Evolutionary conservation across 176 grass and related monocot genomes (phyloP), one percentile per base, ranked within the genome.

Genomic region (Juncus inflexus): DNA sequence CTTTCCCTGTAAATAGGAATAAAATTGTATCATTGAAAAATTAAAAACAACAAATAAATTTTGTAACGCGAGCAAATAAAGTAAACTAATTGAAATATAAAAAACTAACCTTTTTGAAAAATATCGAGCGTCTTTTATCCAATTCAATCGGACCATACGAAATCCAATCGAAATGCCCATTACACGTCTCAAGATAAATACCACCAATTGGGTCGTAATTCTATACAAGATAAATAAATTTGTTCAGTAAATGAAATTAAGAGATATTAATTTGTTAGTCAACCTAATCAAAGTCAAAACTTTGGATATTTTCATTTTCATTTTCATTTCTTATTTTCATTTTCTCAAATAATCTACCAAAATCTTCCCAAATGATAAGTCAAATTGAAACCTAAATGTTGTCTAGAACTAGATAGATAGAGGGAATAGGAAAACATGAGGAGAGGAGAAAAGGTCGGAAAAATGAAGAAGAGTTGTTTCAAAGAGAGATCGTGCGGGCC

Each of bases 31-130:
- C 49, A 66, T 40, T 54, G 42, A 42, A 62, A 39, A 58, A 37
- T 62, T 83, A 9, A 5, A 73, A 43, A 60, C 10, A 12, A 49
- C 10, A 66, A 60, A 7, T 35, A 78, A 56, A 37, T 53, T 47
- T n/a, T 51, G 19, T 28, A 43, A n/a, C n/a, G n/a, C n/a, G n/a
- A n/a, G 40, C 19, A 7, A 75, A 14, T 35, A 55, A 35, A 39
- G 15, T 37, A n/a, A n/a, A n/a, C n/a, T n/a, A n/a, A n/a, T n/a
- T n/a, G n/a, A n/a, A n/a, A n/a, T n/a, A n/a, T n/a, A n/a, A n/a
- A n/a, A n/a, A n/a, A n/a, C n/a, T n/a, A 40, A 97, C 92, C 82
- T 97, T 97, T 79, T 76, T 81, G 39, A 81, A 89, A 12, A 63
- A 70, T 35, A 91, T 55, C 19, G 71, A 57, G 91, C 67, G 75